phyloP scores from a whole-genome alignment of 1,139 yeast species.

The Spathaspora jeffriesii region DNA sequence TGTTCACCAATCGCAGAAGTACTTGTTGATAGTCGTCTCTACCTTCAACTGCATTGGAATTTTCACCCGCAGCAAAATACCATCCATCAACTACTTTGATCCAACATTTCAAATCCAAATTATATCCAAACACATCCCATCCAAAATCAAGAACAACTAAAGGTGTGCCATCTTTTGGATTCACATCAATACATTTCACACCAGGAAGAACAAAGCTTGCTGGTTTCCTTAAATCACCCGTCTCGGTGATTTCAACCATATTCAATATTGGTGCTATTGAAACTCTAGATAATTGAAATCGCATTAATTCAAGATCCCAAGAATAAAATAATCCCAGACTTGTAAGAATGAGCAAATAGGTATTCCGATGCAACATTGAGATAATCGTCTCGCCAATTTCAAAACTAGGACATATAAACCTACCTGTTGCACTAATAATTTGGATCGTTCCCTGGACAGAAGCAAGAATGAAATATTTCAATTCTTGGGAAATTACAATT shows the following conservation, averaged over 20 bases:
- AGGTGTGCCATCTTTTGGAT: conserved; percentile 41
- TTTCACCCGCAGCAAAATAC: conserved; percentile 27
- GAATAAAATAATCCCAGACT: conserved; percentile 48
- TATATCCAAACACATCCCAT: conserved; percentile 42
- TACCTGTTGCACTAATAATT: conserved; percentile 68
- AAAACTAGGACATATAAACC: conserved; percentile 46
- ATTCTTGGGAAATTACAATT: conserved; percentile 23
- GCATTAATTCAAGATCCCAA: conserved; percentile 28
- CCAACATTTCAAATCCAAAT: conserved; percentile 46
- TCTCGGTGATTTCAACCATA: conserved; percentile 13
- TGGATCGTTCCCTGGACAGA: conserved; percentile 73
- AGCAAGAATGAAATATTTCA: conserved; percentile 53
- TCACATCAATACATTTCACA: conserved; percentile 31
- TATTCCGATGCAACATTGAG: conserved; percentile 52
- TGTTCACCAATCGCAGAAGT: conserved; percentile 5
- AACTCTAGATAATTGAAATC: conserved; percentile 28
- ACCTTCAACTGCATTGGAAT: conserved; percentile 13
- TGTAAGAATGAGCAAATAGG: conserved; percentile 55
- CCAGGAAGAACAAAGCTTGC: conserved; percentile 22
- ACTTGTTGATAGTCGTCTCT: neutral
- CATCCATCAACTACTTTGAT: conserved; percentile 47
- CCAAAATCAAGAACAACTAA: conserved; percentile 32
- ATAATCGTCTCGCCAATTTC: conserved; percentile 61
- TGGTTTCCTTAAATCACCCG: conserved; percentile 11
- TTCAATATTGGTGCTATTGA: conserved; percentile 57